These are phyloP conservation scores for Boletus insuetus DNA, from an alignment of 768 basidiomycete genomes.

Conservation along the genomic window DNA sequence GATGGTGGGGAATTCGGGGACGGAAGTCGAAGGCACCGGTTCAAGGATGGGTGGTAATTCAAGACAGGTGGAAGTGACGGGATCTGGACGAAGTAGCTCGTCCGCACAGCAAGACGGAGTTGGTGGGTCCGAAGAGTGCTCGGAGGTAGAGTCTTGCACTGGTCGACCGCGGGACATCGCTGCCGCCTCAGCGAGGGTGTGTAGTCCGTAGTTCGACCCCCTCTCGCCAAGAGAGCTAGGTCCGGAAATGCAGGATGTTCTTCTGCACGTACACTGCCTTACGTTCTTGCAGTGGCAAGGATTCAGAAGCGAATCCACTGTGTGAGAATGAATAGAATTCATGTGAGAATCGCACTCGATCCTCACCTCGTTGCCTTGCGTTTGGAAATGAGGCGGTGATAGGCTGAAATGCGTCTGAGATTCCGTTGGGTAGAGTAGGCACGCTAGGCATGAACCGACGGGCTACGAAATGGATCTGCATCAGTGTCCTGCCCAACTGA, in stretches of 20 bases:
- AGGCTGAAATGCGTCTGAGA: conserved; percentile 49
- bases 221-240: conserved; percentile 2
- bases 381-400: conserved; percentile 34
- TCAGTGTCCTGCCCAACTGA: conserved; percentile 15
- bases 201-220: conserved; percentile 23
- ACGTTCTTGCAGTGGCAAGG: conserved; percentile 59
- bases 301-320: conserved; percentile 62
- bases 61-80: conserved; percentile 25
- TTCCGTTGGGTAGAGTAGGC: conserved; percentile 72
- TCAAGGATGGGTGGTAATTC: conserved; percentile 51
- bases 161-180: conserved; percentile 18
- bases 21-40: conserved; percentile 16
- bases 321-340: conserved; percentile 6
- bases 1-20: conserved; percentile 53
- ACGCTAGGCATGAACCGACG: conserved; percentile 67
- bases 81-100: neutral
- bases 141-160: neutral
- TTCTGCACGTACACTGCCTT: conserved; percentile 52
- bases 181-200: conserved; percentile 39
- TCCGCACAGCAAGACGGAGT: conserved; percentile 23
- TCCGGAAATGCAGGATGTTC: conserved; percentile 1
- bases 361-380: conserved; percentile 50
- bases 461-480: conserved; percentile 37
- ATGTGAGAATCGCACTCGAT: neutral
- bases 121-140: conserved; percentile 6